A percentile compares a stretch with the other conserved stretches of the same genome.
phyloP scores from a whole-genome alignment of 495 filamentous ascomycete genomes.

The Bryoglossum gracile region DNA sequence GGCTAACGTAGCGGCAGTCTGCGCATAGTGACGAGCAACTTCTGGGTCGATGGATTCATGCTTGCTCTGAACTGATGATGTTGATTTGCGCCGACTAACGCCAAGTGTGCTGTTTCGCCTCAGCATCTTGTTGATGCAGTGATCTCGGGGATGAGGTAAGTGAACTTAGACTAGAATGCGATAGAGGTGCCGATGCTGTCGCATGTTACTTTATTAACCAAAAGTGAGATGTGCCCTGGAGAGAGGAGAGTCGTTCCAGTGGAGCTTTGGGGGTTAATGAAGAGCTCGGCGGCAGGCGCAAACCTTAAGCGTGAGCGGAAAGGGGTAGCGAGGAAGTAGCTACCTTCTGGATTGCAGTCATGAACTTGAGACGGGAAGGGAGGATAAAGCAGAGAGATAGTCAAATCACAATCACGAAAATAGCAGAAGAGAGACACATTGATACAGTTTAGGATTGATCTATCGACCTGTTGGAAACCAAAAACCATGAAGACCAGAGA shows the following conservation, averaged over 20 bases:
- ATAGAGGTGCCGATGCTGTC: conserved; percentile 17
- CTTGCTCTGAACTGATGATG: conserved; percentile 47
- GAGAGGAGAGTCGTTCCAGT: no score
- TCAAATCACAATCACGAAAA: no score
- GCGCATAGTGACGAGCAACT: conserved; percentile 53
- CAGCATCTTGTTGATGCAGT: conserved; percentile 34
- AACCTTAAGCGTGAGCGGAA: neutral
- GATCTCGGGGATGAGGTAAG: conserved; percentile 13
- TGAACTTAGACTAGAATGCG: conserved; percentile 19
- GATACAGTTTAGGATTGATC: conserved; percentile 14
- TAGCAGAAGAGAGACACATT: conserved; percentile 1
- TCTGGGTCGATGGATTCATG: conserved; percentile 44
- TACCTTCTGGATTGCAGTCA: neutral
- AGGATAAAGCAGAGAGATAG: no score
- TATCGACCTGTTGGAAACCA: conserved; percentile 21
- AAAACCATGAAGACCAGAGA: conserved; percentile 14
- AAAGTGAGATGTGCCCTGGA: conserved; percentile 16
- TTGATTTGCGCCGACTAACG: conserved; percentile 55
- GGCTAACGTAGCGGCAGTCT: conserved; percentile 60
- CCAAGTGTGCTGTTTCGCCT: conserved; percentile 37
- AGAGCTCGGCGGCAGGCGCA: conserved; percentile 6
- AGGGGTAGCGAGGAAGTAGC: conserved; percentile 3
- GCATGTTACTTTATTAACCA: conserved; percentile 23
- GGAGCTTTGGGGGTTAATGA: no score
- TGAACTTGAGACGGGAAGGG: no score